Evolutionary conservation across 2,329 filamentous ascomycete species (phyloP).

Genomic region (Colletotrichum gigasporum): DNA sequence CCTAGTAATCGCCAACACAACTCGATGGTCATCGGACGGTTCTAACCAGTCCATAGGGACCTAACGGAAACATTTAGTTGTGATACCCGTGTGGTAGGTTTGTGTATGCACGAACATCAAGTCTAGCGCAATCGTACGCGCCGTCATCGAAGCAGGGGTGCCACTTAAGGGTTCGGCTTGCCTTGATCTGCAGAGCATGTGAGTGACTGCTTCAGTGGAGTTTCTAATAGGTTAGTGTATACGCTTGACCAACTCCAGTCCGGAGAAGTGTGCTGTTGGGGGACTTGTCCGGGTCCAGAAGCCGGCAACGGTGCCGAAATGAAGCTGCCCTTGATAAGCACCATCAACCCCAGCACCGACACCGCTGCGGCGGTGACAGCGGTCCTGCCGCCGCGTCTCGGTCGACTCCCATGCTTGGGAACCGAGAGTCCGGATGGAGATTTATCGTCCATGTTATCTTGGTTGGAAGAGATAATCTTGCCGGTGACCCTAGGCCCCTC

Average conservation of each 20-base stretch:
- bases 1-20: constrained; percentile 43
- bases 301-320: not conserved
- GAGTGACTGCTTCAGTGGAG: not conserved
- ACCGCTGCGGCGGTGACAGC: constrained; percentile 2
- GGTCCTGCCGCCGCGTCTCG: not conserved
- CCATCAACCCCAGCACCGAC: constrained; percentile 10
- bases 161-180: constrained; percentile 41
- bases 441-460: constrained; percentile 5
- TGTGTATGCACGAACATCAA: constrained; percentile 38
- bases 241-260: constrained; percentile 27
- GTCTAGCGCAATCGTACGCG: constrained; percentile 43
- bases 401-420: not conserved
- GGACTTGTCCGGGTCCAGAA: not conserved
- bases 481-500: not conserved
- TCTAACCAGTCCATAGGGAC: constrained; percentile 47
- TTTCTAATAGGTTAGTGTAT: too few relatives aligned
- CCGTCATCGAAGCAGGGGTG: constrained; percentile 41
- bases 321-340: constrained; percentile 15
- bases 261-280: not conserved
- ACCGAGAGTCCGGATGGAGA: not conserved
- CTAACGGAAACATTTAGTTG: constrained; percentile 40
- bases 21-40: constrained; percentile 38
- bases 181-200: constrained; percentile 46
- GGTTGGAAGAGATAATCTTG: not conserved
- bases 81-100: not conserved